phyloP scores from a whole-genome alignment of 2,329 filamentous ascomycete species.

The Arachnomyces sp. region DNA sequence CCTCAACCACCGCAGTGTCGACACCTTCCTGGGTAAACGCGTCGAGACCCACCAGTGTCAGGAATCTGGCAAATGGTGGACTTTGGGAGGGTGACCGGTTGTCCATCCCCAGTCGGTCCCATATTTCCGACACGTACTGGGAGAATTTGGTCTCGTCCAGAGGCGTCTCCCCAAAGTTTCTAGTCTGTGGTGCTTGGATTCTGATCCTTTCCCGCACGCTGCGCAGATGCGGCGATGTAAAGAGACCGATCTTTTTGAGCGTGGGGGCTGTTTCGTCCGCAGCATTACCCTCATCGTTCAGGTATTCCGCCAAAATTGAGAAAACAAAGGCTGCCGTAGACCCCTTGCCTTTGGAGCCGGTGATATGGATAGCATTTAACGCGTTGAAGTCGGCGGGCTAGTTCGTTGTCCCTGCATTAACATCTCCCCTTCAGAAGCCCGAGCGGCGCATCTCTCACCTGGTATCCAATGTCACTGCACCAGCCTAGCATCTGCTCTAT shows the following conservation, averaged over 20 bases:
- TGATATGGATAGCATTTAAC: slow-evolving; percentile 57
- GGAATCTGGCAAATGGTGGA: slow-evolving; percentile 52
- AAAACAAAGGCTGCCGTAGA: slow-evolving; percentile 58
- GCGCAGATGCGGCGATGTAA: slow-evolving; percentile 55
- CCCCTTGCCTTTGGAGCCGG: slow-evolving; percentile 64
- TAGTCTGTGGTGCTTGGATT: slow-evolving; percentile 17
- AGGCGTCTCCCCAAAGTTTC: too few relatives aligned
- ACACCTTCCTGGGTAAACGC: slow-evolving; percentile 54
- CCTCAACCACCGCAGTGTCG: slow-evolving; percentile 54
- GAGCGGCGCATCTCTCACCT: too few relatives aligned
- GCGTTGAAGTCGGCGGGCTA: slow-evolving; percentile 43
- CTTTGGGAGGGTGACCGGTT: slow-evolving; percentile 32
- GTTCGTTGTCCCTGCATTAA: too few relatives aligned
- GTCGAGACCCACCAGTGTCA: slow-evolving; percentile 58
- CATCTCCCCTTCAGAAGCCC: too few relatives aligned
- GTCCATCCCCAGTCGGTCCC: slow-evolving; percentile 28
- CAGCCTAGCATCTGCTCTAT: too few relatives aligned
- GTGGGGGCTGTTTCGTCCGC: too few relatives aligned
- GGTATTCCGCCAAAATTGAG: slow-evolving; percentile 51
- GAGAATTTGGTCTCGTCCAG: too few relatives aligned
- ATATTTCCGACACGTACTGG: slow-evolving; percentile 18
- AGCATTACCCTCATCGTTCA: slow-evolving; percentile 18
- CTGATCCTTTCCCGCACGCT: slow-evolving; percentile 19
- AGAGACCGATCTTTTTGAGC: slow-evolving; percentile 48
- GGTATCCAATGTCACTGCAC: too few relatives aligned